Percentiles rank a stretch among this genome's conserved stretches.
Evolutionary conservation across 192 early-diverging fungal genomes (phyloP).

Genomic region (Coemansia sp.): DNA sequence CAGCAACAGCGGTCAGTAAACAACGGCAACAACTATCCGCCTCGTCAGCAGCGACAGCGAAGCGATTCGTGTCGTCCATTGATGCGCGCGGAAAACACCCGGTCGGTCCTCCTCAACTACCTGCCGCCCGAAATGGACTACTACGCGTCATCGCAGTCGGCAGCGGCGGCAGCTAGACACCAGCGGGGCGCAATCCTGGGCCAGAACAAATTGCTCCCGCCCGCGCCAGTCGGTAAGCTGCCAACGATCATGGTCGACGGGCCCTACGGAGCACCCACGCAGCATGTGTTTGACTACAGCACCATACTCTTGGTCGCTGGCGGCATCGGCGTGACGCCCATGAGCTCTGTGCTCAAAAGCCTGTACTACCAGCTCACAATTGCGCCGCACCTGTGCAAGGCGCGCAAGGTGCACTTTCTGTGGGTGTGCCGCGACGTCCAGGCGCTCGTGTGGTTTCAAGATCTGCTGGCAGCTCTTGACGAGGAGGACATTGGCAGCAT

Average conservation of each 20-base stretch:
- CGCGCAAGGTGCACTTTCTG: conserved; percentile 63
- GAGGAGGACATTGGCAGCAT: conserved; percentile 59
- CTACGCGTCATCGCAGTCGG: background rate
- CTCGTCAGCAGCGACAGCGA: background rate
- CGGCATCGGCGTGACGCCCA: conserved; percentile 79
- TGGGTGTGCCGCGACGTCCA: conserved; percentile 70
- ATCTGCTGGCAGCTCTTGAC: conserved; percentile 64
- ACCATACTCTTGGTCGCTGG: conserved; percentile 63
- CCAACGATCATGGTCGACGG: conserved; percentile 74
- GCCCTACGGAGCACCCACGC: conserved; percentile 79
- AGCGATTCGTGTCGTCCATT: conserved; percentile 4
- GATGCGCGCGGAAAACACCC: conserved; percentile 2
- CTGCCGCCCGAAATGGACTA: conserved; percentile 31
- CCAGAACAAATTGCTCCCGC: conserved; percentile 18
- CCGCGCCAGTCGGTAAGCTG: conserved; percentile 19
- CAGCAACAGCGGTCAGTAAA: background rate
- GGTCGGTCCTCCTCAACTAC: conserved; percentile 6
- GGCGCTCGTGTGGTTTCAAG: conserved; percentile 71
- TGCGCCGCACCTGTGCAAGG: conserved; percentile 16
- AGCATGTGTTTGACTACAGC: conserved; percentile 73
- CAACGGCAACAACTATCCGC: background rate
- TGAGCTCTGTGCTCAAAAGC: conserved; percentile 70
- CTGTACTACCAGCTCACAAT: conserved; percentile 60
- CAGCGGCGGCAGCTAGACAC: background rate
- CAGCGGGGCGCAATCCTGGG: background rate